phyloP scores from a whole-genome alignment of 75 land plant species.

The Picea glauca region DNA sequence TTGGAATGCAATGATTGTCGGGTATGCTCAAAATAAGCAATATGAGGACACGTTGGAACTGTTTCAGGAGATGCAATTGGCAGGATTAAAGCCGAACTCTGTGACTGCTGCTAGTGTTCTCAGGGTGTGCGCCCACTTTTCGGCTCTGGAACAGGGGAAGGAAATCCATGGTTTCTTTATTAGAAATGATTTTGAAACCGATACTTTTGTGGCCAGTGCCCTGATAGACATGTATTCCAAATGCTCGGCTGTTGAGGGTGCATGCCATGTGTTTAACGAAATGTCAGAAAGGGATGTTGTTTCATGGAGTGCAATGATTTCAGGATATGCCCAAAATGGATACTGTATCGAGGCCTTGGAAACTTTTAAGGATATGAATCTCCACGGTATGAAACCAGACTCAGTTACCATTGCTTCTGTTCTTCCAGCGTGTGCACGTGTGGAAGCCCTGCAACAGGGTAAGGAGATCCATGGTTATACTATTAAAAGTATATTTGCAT shows the following conservation, averaged over 20 bases:
- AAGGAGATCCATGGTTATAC: conserved; percentile 30
- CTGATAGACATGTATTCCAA: conserved; percentile 25
- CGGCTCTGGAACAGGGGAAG: too few relatives aligned
- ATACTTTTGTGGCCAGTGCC: conserved; percentile 18
- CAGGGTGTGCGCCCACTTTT: too few relatives aligned
- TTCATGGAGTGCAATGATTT: conserved; percentile 30
- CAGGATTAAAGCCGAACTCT: background rate
- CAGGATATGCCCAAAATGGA: conserved; percentile 33
- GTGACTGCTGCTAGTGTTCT: background rate
- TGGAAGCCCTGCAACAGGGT: conserved; percentile 23
- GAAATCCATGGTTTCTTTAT: too few relatives aligned
- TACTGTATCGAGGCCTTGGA: conserved; percentile 12
- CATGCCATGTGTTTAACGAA: conserved; percentile 19
- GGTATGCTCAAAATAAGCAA: conserved; percentile 30
- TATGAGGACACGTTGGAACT: conserved; percentile 17
- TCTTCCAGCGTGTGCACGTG: conserved; percentile 1
- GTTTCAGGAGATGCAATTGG: conserved; percentile 37
- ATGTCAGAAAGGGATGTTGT: conserved; percentile 16
- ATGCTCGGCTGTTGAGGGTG: conserved; percentile 13
- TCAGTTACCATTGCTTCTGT: too few relatives aligned
- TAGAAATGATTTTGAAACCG: background rate
- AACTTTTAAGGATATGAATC: too few relatives aligned
- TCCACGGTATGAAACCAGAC: too few relatives aligned
- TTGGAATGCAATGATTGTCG: conserved; percentile 56
- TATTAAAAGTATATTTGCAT: conserved; percentile 18